phyloP scores from a whole-genome alignment of 371 early-diverging fungal species.

The Lichtheimia corymbifera region DNA sequence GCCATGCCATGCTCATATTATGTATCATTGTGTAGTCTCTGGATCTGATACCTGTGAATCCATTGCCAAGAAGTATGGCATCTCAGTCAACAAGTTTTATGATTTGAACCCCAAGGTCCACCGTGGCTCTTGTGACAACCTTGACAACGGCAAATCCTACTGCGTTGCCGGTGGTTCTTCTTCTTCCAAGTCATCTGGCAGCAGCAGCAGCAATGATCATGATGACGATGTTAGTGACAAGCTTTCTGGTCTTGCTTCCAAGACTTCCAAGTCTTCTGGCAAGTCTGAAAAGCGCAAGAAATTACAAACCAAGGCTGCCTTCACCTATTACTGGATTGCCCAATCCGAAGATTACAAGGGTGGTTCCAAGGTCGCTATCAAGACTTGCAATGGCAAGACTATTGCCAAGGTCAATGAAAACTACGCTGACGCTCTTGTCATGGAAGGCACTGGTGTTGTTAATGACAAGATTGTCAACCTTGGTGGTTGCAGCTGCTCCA shows the following conservation, averaged over 20 bases:
- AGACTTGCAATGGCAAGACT: conserved; percentile 41
- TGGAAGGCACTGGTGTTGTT: conserved; percentile 52
- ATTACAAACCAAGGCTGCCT: conserved; percentile 35
- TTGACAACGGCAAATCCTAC: conserved; percentile 22
- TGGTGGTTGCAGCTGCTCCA: conserved; percentile 43
- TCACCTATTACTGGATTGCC: conserved; percentile 58
- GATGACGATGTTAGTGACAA: conserved; percentile 7
- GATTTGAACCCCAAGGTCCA: conserved; percentile 27
- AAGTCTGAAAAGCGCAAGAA: conserved; percentile 30
- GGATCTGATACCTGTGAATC: conserved; percentile 23
- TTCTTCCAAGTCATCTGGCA: background rate
- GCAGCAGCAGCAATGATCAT: conserved; percentile 1
- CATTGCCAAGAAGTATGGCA: conserved; percentile 22
- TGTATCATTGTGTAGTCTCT: conserved; percentile 5
- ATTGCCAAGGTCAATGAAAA: conserved; percentile 37
- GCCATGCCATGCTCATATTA: background rate
- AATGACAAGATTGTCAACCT: conserved; percentile 43
- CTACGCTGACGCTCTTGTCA: conserved; percentile 47
- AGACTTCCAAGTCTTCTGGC: conserved; percentile 15
- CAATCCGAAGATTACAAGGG: conserved; percentile 31
- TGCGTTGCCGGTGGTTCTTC: conserved; percentile 16
- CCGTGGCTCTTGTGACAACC: conserved; percentile 23
- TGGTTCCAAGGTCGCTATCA: conserved; percentile 34
- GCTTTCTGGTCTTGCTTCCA: conserved; percentile 1
- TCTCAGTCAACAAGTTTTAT: conserved; percentile 25